Evolutionary conservation across 2,329 filamentous ascomycete genomes (phyloP).

Genomic region (Aureobasidium leucospermi): DNA sequence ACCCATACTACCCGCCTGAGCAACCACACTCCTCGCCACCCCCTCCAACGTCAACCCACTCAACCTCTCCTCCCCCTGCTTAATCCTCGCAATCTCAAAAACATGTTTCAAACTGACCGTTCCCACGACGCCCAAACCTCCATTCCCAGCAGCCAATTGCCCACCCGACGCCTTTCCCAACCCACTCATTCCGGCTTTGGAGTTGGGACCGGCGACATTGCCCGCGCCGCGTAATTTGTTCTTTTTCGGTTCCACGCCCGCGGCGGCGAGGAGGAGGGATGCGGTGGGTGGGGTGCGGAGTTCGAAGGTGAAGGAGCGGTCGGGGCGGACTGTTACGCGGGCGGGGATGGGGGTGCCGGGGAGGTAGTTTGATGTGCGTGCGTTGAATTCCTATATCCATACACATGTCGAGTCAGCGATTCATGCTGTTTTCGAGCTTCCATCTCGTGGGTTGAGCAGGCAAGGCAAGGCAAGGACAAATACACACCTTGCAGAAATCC

Average conservation of each 20-base stretch:
- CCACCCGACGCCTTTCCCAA: conserved; percentile 29
- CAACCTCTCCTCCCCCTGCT: conserved; percentile 49
- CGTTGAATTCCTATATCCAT: conserved; percentile 92
- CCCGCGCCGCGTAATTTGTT: conserved; percentile 67
- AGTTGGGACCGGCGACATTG: conserved; percentile 40
- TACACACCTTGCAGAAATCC: conserved; percentile 91
- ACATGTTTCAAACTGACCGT: conserved; percentile 88
- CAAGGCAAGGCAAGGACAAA: not conserved
- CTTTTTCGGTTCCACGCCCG: conserved; percentile 67
- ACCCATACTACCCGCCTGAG: conserved; percentile 44
- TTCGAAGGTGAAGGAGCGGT: conserved; percentile 89
- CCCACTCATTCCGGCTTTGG: conserved; percentile 29
- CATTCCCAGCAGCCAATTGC: conserved; percentile 38
- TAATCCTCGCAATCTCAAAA: conserved; percentile 96
- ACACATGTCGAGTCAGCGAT: too few relatives aligned
- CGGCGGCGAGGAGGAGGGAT: conserved; percentile 77
- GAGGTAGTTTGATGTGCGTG: conserved; percentile 76
- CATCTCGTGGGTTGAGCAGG: too few relatives aligned
- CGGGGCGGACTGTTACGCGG: conserved; percentile 83
- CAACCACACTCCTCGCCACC: conserved; percentile 63
- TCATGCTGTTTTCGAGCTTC: too few relatives aligned
- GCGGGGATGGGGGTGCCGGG: conserved; percentile 82
- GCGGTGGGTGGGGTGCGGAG: conserved; percentile 91
- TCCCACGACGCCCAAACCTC: conserved; percentile 72
- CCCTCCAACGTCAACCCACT: conserved; percentile 76